Evolutionary conservation across 352 stramenopile genomes (phyloP).

Genomic region (Globisporangium recalcitrans): DNA sequence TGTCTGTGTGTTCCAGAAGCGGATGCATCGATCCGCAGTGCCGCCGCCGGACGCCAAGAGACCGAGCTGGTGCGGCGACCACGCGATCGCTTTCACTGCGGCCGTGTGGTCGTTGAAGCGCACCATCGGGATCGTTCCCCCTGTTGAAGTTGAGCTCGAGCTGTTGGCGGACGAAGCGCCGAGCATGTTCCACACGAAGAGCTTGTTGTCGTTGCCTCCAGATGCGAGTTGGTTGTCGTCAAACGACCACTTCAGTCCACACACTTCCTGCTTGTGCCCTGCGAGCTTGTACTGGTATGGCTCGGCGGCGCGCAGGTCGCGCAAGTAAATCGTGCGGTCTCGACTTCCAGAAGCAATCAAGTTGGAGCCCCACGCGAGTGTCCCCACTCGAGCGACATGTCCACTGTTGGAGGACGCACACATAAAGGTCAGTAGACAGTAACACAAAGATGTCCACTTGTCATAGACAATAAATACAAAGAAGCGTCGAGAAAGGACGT

Average conservation of each 20-base stretch:
- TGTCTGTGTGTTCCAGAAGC: slow-evolving; percentile 97
- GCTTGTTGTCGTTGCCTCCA: slow-evolving; percentile 98
- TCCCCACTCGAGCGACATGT: slow-evolving; percentile 91
- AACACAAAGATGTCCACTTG: slow-evolving; percentile 1
- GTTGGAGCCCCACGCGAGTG: slow-evolving; percentile 89
- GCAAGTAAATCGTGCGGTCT: slow-evolving; percentile 91
- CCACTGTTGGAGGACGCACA: slow-evolving; percentile 31
- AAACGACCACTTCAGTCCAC: slow-evolving; percentile 95
- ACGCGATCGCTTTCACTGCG: slow-evolving; percentile 97
- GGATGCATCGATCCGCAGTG: slow-evolving; percentile 95
- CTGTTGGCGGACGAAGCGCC: slow-evolving; percentile 20
- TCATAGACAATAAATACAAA: neutral
- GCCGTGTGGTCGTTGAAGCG: slow-evolving; percentile 94
- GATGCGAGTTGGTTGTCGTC: slow-evolving; percentile 89
- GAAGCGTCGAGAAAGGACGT: slow-evolving; percentile 16
- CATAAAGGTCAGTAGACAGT: slow-evolving; percentile 4
- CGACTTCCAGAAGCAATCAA: slow-evolving; percentile 92
- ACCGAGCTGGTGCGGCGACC: slow-evolving; percentile 95
- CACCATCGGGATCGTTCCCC: slow-evolving; percentile 62
- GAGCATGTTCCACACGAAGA: slow-evolving; percentile 94
- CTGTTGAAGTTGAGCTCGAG: slow-evolving; percentile 1
- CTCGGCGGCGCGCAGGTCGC: slow-evolving; percentile 82
- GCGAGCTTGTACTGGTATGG: slow-evolving; percentile 50
- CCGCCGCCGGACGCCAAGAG: slow-evolving; percentile 94
- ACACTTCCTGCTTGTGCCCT: slow-evolving; percentile 89